Base-by-base conservation (phyloP, 441 rosid genomes). In the Populus tomentosa region DNA sequence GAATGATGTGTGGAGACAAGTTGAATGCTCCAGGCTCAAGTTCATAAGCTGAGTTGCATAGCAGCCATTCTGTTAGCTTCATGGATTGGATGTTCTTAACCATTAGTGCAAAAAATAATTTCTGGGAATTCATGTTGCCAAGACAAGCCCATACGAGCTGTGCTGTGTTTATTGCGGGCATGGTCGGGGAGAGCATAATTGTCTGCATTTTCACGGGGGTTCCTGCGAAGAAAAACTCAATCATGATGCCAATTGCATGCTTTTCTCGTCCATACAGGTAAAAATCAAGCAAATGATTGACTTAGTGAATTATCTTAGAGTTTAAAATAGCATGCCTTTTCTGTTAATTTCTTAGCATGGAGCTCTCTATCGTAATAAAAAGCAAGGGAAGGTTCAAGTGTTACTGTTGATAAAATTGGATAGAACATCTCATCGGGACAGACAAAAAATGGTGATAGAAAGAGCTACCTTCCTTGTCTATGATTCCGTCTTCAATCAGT, bases 401-500 rank as follows among this genome's bases (percentile, higher is more conserved):
- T 16, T 50, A 5, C 59, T 50, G n/a, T 4, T 50, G 5, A 7
- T 50, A 2, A 56, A 59, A 59, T 21, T 59, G 64, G 26, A 59
- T n/a, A 3, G 26, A 59, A n/a, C 64, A 59, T n/a, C 10, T 20
- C 64, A 20, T 2, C 13, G n/a, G 21, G 61, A 6, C 59, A 5
- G 7, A 53, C 61, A 53, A 66, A 13, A 16, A 21, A 13, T 11
- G 20, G 10, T 13, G 11, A 33, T 28, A 23, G 53, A 28, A 11
- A 13, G 33, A 28, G 14, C 82, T 81, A 83, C 92, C 91, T 42
- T 89, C 80, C 0, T 74, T 46, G 68, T 85, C 86, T 21, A 90
- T 85, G 63, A 87, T 69, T 77, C 92, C 89, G 68, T 87, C 88
- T 67, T 84, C 79, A 62, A 91, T 77, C 73, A 91, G 78, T 82